Conservation (phyloP, 495 filamentous ascomycete species). For the Annulohypoxylon stygium region DNA sequence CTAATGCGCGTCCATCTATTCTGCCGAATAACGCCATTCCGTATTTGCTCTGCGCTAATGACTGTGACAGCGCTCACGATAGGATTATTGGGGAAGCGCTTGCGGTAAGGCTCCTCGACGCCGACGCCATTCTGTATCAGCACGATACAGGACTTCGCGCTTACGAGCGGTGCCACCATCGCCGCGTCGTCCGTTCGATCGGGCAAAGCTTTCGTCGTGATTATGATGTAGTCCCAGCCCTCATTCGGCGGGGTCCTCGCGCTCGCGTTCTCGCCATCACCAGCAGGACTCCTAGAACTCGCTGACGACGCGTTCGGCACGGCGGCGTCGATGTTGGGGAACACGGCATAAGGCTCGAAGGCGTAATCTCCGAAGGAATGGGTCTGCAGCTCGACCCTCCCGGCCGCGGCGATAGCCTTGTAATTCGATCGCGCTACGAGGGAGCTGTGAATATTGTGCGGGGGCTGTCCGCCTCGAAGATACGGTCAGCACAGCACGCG, state of each 20-base stretch:
- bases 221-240: slow-evolving; percentile 70
- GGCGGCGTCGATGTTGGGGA: slow-evolving; percentile 58
- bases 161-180: slow-evolving; percentile 65
- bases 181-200: slow-evolving; percentile 63
- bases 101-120: slow-evolving; percentile 73
- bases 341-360: slow-evolving; percentile 64
- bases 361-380: slow-evolving; percentile 67
- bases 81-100: slow-evolving; percentile 64
- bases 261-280: slow-evolving; percentile 5
- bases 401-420: slow-evolving; percentile 55
- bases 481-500: slow-evolving; percentile 19
- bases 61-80: slow-evolving; percentile 74
- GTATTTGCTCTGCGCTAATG: slow-evolving; percentile 65
- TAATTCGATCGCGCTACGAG: slow-evolving; percentile 71
- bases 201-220: slow-evolving; percentile 70
- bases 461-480: slow-evolving; percentile 48
- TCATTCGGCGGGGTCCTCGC: slow-evolving; percentile 38
- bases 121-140: slow-evolving; percentile 80
- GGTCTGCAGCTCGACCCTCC: slow-evolving; percentile 64
- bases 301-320: slow-evolving; percentile 22
- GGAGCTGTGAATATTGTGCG: slow-evolving; percentile 57
- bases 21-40: slow-evolving; percentile 65
- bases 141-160: slow-evolving; percentile 66
- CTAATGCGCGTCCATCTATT: slow-evolving; percentile 73
- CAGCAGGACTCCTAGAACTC: neutral